Base-by-base conservation (phyloP, 1,284 basidiomycete genomes). In the Leccinum colubrinum region DNA sequence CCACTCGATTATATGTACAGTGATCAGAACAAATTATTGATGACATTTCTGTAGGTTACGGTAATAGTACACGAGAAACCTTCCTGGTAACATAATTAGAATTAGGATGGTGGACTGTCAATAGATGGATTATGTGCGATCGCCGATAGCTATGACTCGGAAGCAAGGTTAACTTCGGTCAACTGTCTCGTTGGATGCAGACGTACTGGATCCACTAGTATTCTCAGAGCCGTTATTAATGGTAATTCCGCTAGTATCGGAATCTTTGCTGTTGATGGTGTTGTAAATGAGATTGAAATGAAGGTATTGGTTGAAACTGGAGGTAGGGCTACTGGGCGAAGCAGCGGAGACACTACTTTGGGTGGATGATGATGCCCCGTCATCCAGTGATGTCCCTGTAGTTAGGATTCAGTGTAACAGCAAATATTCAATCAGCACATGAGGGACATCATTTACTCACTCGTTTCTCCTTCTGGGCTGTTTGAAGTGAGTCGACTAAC, bases 201-300 rank as follows among this genome's bases (percentile, higher is more conserved):
- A 60, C 66, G 0, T 57, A 67, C 64, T 33, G 5, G 59, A 66
- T 2, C 61, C 65, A 27, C 59, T 46, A 3, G 5, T 53, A 53
- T n/a, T 67, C 25, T 9, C 59, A 6, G 60, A 56, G 0, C 25
- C 7, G 30, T 55, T 58, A 5, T 59, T 65, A 6, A 70, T 58
- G 6, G 67, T 69, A 6, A 69, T 0, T 41, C 60, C 60, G 0
- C 8, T 14, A 12, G 43, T 3, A 25, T 3, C 55, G 7, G 57
- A 22, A 7, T 58, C 56, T 3, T 5, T 33, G 3, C 50, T 62
- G 48, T 17, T 53, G 41, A 56, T 0, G 17, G 51, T 3, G 22
- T 3, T 67, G 33, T 6, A 30, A 59, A 53, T 62, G 35, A 70
- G 30, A 9, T 30, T 1, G 8, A 30, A 30, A 22, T 41, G 62